Evolutionary conservation across 2,329 filamentous ascomycete species (phyloP), one percentile per base, ranked within the genome.

Genomic region (Monilinia fructicola): DNA sequence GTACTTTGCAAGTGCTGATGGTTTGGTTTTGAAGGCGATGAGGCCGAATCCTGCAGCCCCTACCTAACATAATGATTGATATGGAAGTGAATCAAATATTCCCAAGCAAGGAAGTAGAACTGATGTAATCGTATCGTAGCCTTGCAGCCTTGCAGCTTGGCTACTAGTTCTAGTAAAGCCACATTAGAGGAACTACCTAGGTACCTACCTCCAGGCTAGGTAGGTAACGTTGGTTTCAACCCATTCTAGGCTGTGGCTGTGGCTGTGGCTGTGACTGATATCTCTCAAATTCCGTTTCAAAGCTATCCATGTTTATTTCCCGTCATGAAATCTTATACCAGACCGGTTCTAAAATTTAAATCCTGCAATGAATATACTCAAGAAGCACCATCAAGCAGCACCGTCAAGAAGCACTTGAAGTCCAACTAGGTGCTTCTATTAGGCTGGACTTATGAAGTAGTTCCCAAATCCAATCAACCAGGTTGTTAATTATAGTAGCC

Each of bases 1-100:
- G 58, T 28, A 50, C 21, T 61, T 26, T 50, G 16, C 12, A 26
- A 1, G 12, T 26, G 16, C 12, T 38, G 44, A 11, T 11, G 16
- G 18, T 14, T 28, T 26, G 26, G 38, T 18, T 14, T 21, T 26
- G 58, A n/a, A 61, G 2, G 44, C 6, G 21, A 50, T 35, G 31
- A 23, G 14, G 26, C 40, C 38, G 16, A 64, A 31, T 44, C 26
- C 11, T 46, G 16, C 40, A 50, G 38, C 31, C 46, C 46, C 40
- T 61, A 16, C 31, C n/a, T 28, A 61, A 38, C 58, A 61, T 61
- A 18, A 50, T 61, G 35, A 23, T 23, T 26, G 58, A 50, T 26
- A 10, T 38, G n/a, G 14, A 38, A 38, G 31, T 55, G 46, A 18
- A 61, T 61, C 46, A 21, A 38, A 26, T 46, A 61, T 50, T 31